A percentile compares a stretch with the other conserved stretches of the same genome.
These are phyloP conservation scores for Suillus variegatus DNA, from an alignment of 768 basidiomycete species.

Conservation along the genomic window DNA sequence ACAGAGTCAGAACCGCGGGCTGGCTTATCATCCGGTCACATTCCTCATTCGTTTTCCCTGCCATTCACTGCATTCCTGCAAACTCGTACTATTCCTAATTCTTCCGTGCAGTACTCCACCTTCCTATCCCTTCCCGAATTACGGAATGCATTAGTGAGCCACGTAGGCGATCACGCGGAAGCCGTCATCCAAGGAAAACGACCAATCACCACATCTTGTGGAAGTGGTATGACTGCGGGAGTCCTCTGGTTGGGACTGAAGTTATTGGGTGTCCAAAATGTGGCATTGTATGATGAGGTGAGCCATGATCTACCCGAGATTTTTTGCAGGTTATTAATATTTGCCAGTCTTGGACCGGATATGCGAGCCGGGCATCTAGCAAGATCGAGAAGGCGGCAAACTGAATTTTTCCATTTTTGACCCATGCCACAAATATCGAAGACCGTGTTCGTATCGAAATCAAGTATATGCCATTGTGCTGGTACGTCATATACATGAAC, in stretches of 20 bases:
- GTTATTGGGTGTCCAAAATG: slow-evolving; percentile 57
- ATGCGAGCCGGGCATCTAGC: slow-evolving; percentile 76
- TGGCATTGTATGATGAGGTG: slow-evolving; percentile 95
- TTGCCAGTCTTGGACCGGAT: slow-evolving; percentile 93
- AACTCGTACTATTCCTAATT: slow-evolving; percentile 32
- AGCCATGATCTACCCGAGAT: slow-evolving; percentile 22
- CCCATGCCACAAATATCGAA: background rate
- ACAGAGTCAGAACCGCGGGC: slow-evolving; percentile 87
- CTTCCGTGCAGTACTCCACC: slow-evolving; percentile 54
- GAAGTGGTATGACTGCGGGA: slow-evolving; percentile 98
- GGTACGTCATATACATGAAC: slow-evolving; percentile 15
- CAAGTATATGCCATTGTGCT: slow-evolving; percentile 6
- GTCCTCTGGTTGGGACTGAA: slow-evolving; percentile 93
- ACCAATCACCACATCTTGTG: slow-evolving; percentile 76
- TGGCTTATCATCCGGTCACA: slow-evolving; percentile 88
- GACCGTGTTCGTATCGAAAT: background rate
- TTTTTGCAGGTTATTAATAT: slow-evolving; percentile 19
- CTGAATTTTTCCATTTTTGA: slow-evolving; percentile 9
- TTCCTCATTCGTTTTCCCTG: slow-evolving; percentile 82
- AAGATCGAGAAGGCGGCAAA: slow-evolving; percentile 56
- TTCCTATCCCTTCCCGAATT: slow-evolving; percentile 61
- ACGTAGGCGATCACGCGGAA: slow-evolving; percentile 63
- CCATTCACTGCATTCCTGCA: slow-evolving; percentile 79
- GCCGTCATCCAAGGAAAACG: slow-evolving; percentile 60
- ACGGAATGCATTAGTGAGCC: slow-evolving; percentile 55